Evolutionary conservation across 768 basidiomycete species (phyloP), one percentile per base, ranked within the genome.

Genomic region (Hirschioporus abietinus): DNA sequence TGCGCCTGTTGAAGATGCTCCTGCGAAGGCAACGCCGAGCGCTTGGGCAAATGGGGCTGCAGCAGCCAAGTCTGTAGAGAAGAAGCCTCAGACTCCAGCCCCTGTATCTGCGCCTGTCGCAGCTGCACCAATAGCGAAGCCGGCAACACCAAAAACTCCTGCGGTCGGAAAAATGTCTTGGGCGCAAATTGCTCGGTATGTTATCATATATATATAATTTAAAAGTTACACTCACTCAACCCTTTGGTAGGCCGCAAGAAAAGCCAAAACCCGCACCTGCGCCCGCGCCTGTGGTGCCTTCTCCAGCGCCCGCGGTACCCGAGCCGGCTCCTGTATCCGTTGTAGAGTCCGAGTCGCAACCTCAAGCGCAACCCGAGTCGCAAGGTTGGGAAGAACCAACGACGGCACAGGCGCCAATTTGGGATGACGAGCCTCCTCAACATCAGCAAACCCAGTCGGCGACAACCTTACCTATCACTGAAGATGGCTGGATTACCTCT

Each of bases 181-280:
- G 92, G 92, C 92, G 8, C 90, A 94, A 72, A 82, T 94, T 74
- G 92, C 92, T 69, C 82, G 88, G 91, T 90, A 72, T 7, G 83
- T 78, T 66, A 3, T 52, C 20, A 10, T 52, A 15, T 52, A 12
- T 15, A 52, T 52, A 6, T 15, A 2, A 15, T 52, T 8, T 30
- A 8, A 30, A 30, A 30, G 30, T 2, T 30, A 8, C 30, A 30
- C 30, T 30, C 30, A 30, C 30, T 3, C 30, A 30, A 8, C 8
- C 30, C 2, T 20, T 52, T 52, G 42, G 42, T 52, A 72, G 71
- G 35, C 58, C 64, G 1, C 71, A 72, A 64, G 71, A 70, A 27
- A 68, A 70, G 35, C 65, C 83, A 83, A 17, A 70, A 79, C 65
- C 75, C 8, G 30, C 30, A 30, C 30, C 71, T 17, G 74, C 76